A percentile compares a stretch with the other conserved stretches of the same genome.
These are phyloP conservation scores for Hymenoscyphus linearis DNA, from an alignment of 2,329 filamentous ascomycete species.

Conservation along the genomic window DNA sequence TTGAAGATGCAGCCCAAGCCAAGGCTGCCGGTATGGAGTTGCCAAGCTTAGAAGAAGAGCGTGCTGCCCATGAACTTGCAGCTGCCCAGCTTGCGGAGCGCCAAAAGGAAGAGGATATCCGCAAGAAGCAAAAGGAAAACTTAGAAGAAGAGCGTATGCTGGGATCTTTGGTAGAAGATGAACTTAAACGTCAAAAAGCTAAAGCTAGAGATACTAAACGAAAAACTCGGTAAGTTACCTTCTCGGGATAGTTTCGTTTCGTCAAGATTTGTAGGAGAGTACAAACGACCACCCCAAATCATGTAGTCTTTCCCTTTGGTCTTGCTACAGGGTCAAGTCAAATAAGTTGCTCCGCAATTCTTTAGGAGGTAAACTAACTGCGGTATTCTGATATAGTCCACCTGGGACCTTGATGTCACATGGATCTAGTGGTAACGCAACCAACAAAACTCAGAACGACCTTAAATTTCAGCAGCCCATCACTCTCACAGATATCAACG, in stretches of 20 bases:
- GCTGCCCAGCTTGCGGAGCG: slow-evolving; percentile 53
- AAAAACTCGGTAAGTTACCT: slow-evolving; percentile 41
- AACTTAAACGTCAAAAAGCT: slow-evolving; percentile 62
- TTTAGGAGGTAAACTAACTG: background rate
- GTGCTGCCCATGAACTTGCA: slow-evolving; percentile 73
- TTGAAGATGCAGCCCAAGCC: slow-evolving; percentile 80
- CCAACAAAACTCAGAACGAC: slow-evolving; percentile 32
- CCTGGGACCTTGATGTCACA: slow-evolving; percentile 24
- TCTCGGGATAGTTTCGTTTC: background rate
- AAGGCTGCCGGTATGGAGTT: slow-evolving; percentile 70
- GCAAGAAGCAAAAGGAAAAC: slow-evolving; percentile 48
- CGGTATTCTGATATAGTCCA: slow-evolving; percentile 19
- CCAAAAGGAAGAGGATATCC: slow-evolving; percentile 41
- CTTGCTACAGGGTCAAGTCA: background rate
- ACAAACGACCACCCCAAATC: background rate
- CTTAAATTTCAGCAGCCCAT: slow-evolving; percentile 63
- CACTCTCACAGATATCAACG: slow-evolving; percentile 55
- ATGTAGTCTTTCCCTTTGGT: background rate
- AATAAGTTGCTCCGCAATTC: background rate
- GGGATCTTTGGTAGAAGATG: slow-evolving; percentile 66
- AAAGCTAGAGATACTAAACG: slow-evolving; percentile 60
- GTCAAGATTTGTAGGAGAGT: background rate
- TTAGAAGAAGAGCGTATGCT: slow-evolving; percentile 67
- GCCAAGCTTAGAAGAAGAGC: slow-evolving; percentile 84
- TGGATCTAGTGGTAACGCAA: slow-evolving; percentile 18